Conservation (phyloP, 2,329 filamentous ascomycete genomes). For the Neocucurbitaria cava region DNA sequence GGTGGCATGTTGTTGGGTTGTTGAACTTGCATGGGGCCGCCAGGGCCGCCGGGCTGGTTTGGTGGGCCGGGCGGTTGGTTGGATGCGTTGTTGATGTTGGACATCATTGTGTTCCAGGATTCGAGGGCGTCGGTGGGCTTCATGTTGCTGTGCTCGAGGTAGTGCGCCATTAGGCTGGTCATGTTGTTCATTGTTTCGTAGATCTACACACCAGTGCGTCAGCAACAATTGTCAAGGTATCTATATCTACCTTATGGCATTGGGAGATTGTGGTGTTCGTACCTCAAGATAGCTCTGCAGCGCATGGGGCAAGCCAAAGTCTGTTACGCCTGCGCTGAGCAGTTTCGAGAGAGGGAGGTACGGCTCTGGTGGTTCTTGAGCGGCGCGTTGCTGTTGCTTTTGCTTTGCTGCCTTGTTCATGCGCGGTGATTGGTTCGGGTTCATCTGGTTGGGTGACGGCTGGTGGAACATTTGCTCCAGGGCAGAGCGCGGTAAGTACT, state of each 20-base stretch:
- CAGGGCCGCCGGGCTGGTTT: too few species aligned
- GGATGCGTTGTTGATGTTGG: constrained; percentile 14
- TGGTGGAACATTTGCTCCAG: constrained; percentile 56
- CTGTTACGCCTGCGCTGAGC: constrained; percentile 55
- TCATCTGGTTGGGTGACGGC: constrained; percentile 54
- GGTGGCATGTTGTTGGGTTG: constrained; percentile 37
- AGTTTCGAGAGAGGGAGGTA: constrained; percentile 55
- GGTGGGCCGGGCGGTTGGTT: constrained; percentile 25
- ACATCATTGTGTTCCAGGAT: constrained; percentile 57
- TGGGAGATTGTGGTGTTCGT: constrained; percentile 26
- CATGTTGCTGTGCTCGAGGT: constrained; percentile 60
- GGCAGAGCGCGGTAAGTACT: constrained; percentile 77
- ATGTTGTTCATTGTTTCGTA: constrained; percentile 71
- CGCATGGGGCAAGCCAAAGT: constrained; percentile 62
- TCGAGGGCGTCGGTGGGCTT: constrained; percentile 63
- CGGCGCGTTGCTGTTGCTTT: constrained; percentile 46
- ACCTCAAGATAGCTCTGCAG: constrained; percentile 70
- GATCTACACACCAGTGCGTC: too few species aligned
- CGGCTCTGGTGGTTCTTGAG: constrained; percentile 43
- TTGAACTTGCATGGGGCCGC: constrained; percentile 37
- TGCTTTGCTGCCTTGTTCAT: constrained; percentile 64
- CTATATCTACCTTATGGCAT: too few species aligned
- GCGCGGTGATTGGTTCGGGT: constrained; percentile 63
- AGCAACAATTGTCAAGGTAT: too few species aligned
- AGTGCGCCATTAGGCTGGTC: constrained; percentile 66